Evolutionary conservation across 768 basidiomycete species (phyloP), one percentile per base, ranked within the genome.

Genomic region (Tylopilus rubrobrunneus): DNA sequence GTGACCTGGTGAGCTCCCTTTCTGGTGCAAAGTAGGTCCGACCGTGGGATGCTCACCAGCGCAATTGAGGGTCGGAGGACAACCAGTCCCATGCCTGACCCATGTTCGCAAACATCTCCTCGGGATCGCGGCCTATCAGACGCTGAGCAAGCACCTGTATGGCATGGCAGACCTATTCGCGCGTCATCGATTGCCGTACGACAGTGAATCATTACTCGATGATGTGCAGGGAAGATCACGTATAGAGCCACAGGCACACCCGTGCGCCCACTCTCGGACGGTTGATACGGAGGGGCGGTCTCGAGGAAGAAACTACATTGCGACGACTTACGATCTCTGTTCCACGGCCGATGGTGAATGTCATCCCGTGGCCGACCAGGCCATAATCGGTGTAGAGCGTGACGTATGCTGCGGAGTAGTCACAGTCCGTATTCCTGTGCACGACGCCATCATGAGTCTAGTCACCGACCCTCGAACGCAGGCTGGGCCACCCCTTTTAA

Each of bases 331-430:
- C 94, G 56, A 95, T 92, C 57, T 96, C 93, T 62, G 92, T 96
- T 23, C 92, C 95, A 27, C 93, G 84, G 0, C 92, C 91, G 61
- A 92, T 93, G 7, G 91, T 92, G 67, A 95, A 94, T 15, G 91
- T 92, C 91, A 92, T 88, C 45, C 89, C 91, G 65, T 92, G 83
- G 14, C 92, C 90, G 43, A 84, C 78, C 45, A 92, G 81, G 53
- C 80, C 76, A 27, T 82, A 73, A 36, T 67, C 60, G 1, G 88
- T 95, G 53, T 80, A 71, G 46, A 98, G 73, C 11, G 82, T 80
- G 40, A 94, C 79, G 67, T 94, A 95, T 1, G 94, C 94, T 2
- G 92, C 89, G 7, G 91, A 94, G 71, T 94, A 95, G 72, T 96
- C 95, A 72, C 92, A 94, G 53, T 92, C 89, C 11, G 87, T 87